Conservation (phyloP, 139 green algal species). For the Zygnema circumcarinatum region DNA sequence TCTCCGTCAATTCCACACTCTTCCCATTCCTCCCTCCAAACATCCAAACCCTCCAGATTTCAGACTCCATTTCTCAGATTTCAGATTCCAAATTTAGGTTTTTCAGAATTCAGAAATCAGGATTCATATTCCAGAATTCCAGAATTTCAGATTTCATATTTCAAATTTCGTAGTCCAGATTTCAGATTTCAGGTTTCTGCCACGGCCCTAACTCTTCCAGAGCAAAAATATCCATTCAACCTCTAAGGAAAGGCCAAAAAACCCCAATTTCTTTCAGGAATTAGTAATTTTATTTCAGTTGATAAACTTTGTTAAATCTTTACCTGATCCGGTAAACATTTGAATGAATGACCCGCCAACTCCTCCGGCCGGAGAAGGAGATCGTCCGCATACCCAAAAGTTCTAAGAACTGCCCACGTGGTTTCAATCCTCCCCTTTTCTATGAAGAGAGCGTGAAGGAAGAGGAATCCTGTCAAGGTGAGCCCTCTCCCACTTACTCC, state of each 20-base stretch:
- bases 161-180: no score
- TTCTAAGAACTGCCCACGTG: constrained; percentile 77
- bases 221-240: no score
- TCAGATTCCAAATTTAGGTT: no score
- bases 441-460: constrained; percentile 94
- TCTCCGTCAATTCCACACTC: constrained; percentile 47
- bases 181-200: no score
- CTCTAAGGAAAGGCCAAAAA: no score
- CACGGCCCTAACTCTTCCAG: no score
- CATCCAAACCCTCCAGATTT: background rate
- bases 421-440: constrained; percentile 89
- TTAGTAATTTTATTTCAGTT: no score
- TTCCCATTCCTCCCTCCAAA: constrained; percentile 19
- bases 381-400: constrained; percentile 44
- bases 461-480: constrained; percentile 89
- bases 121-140: no score
- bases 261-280: no score
- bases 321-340: background rate
- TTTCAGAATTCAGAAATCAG: no score
- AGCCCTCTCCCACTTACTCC: constrained; percentile 71
- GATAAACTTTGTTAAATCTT: no score
- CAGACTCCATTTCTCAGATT: background rate
- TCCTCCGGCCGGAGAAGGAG: constrained; percentile 15
- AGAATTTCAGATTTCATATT: no score
- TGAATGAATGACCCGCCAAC: background rate